Evolutionary conservation across 1,284 basidiomycete species (phyloP), one percentile per base, ranked within the genome.

Genomic region (Fistulinella cinereoalba): DNA sequence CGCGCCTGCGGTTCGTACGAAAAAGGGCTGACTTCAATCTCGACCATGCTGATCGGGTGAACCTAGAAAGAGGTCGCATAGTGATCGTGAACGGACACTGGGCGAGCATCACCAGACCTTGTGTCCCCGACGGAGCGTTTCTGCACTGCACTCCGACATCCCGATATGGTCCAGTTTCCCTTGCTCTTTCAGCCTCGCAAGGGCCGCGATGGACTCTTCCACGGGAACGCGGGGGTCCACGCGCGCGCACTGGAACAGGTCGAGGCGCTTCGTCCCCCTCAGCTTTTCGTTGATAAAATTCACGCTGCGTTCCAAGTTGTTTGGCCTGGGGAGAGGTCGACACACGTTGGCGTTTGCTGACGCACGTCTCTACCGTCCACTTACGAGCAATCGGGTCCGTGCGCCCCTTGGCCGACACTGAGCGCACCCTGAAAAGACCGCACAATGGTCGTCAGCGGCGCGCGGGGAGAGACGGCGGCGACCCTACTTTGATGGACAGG

Each of bases 11-110:
- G 62, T 38, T 74, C 73, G 42, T 73, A 73, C 3, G 68, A 65
- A 68, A 75, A 80, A 15, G 75, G 69, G 33, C 74, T 76, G 22
- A 79, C 61, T 54, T 81, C 79, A 39, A 77, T 76, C 58, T 80
- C 79, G 29, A 77, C 71, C 1, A 70, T 62, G 18, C 72, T 66
- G 43, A 81, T 71, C 6, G 71, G 74, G 36, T 71, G 66, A 22
- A 75, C 60, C 75, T 77, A 37, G 1, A 18, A 19, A 22, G 12
- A 16, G 12, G 15, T 19, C 19, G 27, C 18, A 12, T 23, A n/a
- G n/a, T n/a, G n/a, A n/a, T n/a, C n/a, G n/a, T n/a, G n/a, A n/a
- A n/a, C n/a, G n/a, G n/a, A n/a, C n/a, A n/a, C n/a, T n/a, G n/a
- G n/a, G n/a, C n/a, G n/a, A n/a, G n/a, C n/a, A n/a, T n/a, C n/a